Base-by-base conservation (phyloP, 2,329 filamentous ascomycete genomes). In the Aspergillus hiratsukae region DNA sequence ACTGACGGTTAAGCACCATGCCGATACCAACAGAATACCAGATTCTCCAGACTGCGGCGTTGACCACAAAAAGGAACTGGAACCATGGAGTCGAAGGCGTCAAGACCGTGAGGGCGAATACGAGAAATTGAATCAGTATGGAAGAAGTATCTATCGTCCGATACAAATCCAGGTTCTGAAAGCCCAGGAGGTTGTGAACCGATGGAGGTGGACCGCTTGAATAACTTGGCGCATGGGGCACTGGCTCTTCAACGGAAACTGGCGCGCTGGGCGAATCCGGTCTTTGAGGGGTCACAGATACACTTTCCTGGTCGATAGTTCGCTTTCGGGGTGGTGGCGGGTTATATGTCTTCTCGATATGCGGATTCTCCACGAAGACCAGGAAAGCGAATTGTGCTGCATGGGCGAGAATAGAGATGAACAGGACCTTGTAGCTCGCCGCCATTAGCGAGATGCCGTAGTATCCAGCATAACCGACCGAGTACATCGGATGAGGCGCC, bases 371-470 rank as follows among this genome's bases (percentile, higher is more conserved):
- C 61, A 99, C 90, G 58, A 91, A 81, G 53, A 90, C 86, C 62
- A 99, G 82, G 78, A 99, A 99, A 58, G 87, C 87, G 73, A 99
- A 93, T 77, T 99, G 94, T 57, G 92, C 90, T 66, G 91, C 86
- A 77, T 99, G 94, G 59, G 93, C 94, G 68, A 95, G 77, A 68
- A 99, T 93, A 55, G 94, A 97, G 73, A 97, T 97, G 80, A 96
- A 92, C 51, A 99, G 83, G 57, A 99, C 93, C 69, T 93, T 91
- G 77, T 97, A 97, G 80, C 94, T 99, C 60, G 93, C 93, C 49
- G 91, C 92, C 88, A 99, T 95, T 78, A 97, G 87, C 58, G 93
- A 97, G 70, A 97, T 97, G 65, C 94, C 94, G 72, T 99, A 99
- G 78, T 95, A 99, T 49, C 94, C 94, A 52, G 91, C 91, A 75